Evolutionary conservation across 441 rosid species (phyloP).

Genomic region (Euphorbia celastroides): DNA sequence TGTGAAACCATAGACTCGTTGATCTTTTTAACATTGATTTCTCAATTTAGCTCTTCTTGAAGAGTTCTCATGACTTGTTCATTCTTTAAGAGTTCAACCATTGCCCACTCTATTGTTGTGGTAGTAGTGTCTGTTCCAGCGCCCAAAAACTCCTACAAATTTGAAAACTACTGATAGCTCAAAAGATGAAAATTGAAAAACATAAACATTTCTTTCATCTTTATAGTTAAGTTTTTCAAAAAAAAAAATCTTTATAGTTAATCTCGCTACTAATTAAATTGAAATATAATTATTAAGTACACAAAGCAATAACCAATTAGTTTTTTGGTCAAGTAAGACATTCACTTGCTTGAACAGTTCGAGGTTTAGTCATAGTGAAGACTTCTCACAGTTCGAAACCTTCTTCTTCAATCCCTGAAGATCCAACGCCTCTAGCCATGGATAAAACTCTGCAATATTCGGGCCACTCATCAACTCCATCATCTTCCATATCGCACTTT

Average conservation of each 20-base stretch:
- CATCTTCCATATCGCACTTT: constrained; percentile 20
- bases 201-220: too few relatives aligned
- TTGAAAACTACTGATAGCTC: not conserved
- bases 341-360: constrained; percentile 8
- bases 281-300: too few relatives aligned
- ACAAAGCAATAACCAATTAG: too few relatives aligned
- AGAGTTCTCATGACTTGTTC: constrained; percentile 33
- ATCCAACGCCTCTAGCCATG: constrained; percentile 12
- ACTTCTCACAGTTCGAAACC: not conserved
- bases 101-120: constrained; percentile 50
- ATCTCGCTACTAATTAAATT: too few relatives aligned
- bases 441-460: too few relatives aligned
- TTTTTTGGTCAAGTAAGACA: not conserved
- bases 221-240: too few relatives aligned
- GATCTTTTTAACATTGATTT: constrained; percentile 24
- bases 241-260: too few relatives aligned
- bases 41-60: constrained; percentile 31
- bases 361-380: too few relatives aligned
- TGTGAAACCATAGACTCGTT: constrained; percentile 29
- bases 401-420: constrained; percentile 27
- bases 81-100: constrained; percentile 46
- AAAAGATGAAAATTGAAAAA: too few relatives aligned
- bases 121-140: constrained; percentile 55
- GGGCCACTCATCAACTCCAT: constrained; percentile 16
- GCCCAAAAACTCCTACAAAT: constrained; percentile 48